Percentiles rank a stretch among this genome's conserved stretches.
These are phyloP conservation scores for Daedaleopsis sinensis DNA, from an alignment of 768 basidiomycete species.

Conservation along the genomic window DNA sequence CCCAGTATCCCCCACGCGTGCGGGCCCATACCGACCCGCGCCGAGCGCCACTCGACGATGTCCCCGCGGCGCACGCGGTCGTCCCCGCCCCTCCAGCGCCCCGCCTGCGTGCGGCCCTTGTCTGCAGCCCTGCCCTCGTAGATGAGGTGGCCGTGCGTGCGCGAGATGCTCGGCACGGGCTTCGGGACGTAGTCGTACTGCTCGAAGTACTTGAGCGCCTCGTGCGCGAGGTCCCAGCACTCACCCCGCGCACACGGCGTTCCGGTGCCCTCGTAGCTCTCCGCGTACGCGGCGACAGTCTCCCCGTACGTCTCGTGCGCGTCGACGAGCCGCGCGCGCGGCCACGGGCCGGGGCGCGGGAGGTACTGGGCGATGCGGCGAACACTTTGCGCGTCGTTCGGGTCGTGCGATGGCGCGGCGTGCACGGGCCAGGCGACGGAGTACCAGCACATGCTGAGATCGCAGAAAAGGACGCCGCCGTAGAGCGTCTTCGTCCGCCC, in stretches of 20 bases:
- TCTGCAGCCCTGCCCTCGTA: conserved; percentile 43
- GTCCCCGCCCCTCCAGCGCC: conserved; percentile 56
- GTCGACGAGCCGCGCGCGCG: conserved; percentile 37
- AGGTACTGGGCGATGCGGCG: conserved; percentile 43
- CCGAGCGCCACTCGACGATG: conserved; percentile 55
- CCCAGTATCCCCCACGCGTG: conserved; percentile 38
- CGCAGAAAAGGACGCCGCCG: conserved; percentile 47
- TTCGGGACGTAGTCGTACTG: conserved; percentile 45
- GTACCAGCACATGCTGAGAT: conserved; percentile 55
- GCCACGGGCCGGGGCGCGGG: conserved; percentile 40
- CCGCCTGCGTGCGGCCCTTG: conserved; percentile 35
- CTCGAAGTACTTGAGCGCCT: conserved; percentile 48
- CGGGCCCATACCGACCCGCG: conserved; percentile 34
- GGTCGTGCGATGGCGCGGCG: conserved; percentile 27
- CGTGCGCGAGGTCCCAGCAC: conserved; percentile 60
- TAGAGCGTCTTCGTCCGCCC: conserved; percentile 35
- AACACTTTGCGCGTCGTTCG: conserved; percentile 33
- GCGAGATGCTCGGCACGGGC: conserved; percentile 49
- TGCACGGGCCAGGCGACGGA: conserved; percentile 40
- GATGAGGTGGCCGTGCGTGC: conserved; percentile 60
- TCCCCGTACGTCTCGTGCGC: conserved; percentile 55
- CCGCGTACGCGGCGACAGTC: conserved; percentile 50
- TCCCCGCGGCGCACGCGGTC: conserved; percentile 55
- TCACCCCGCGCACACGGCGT: conserved; percentile 53
- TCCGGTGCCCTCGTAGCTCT: conserved; percentile 45